Evolutionary conservation across 75 land plant species (phyloP).

Genomic region (Ceratopteris richardii): DNA sequence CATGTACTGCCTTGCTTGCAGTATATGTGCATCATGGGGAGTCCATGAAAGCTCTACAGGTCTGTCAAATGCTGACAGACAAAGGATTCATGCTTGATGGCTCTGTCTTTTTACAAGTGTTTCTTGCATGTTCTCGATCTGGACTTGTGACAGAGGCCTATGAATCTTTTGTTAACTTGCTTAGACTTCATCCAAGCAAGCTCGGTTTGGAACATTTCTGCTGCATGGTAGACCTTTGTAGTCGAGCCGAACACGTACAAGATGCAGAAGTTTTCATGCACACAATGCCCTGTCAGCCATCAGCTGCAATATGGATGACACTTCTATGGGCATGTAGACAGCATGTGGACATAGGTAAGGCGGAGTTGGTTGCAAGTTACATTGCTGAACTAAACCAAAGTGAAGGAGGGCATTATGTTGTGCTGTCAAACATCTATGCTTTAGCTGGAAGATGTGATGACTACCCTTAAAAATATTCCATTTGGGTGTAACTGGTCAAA

Average conservation of each 20-base stretch:
- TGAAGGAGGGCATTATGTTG: slow-evolving; percentile 26
- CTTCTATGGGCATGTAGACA: background rate
- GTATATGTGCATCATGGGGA: slow-evolving; percentile 39
- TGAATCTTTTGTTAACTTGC: slow-evolving; percentile 44
- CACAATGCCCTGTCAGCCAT: background rate
- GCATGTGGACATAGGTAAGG: background rate
- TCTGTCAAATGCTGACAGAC: slow-evolving; percentile 32
- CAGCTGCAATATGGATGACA: background rate
- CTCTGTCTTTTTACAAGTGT: slow-evolving; percentile 44
- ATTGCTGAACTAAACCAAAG: slow-evolving; percentile 36
- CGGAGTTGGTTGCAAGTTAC: slow-evolving; percentile 12
- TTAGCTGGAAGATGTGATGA: background rate
- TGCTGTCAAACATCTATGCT: slow-evolving; percentile 31
- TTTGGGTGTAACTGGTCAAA: no score
- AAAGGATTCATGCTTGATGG: slow-evolving; percentile 28
- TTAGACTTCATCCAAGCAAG: slow-evolving; percentile 18
- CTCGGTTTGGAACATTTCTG: background rate
- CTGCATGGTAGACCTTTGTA: background rate
- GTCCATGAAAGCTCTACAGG: slow-evolving; percentile 25
- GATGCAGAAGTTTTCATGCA: background rate
- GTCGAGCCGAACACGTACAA: background rate
- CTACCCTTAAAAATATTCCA: no score
- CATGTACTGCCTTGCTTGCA: slow-evolving; percentile 56
- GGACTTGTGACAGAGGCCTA: slow-evolving; percentile 53
- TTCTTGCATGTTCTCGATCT: slow-evolving; percentile 59